These are phyloP conservation scores for Suhomyces chickasaworum DNA, from an alignment of 1,139 yeast genomes.

Conservation along the genomic window DNA sequence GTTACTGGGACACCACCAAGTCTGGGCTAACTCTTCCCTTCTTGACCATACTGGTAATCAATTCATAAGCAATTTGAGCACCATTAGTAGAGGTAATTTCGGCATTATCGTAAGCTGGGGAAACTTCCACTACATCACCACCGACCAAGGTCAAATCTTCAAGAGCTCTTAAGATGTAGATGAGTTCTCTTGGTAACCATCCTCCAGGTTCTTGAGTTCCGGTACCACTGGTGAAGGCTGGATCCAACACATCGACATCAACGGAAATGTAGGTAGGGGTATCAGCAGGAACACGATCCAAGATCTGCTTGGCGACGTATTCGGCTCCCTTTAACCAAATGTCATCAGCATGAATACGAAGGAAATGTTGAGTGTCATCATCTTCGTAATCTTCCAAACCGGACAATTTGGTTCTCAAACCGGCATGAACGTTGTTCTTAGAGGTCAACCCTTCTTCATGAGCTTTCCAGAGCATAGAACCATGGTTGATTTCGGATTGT, in stretches of 20 bases:
- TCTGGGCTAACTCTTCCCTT: constrained; percentile 35
- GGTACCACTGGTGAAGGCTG: constrained; percentile 79
- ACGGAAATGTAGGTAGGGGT: constrained; percentile 72
- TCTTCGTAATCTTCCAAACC: constrained; percentile 65
- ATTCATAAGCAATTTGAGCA: constrained; percentile 72
- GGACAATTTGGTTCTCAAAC: constrained; percentile 67
- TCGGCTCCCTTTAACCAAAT: constrained; percentile 64
- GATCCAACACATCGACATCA: constrained; percentile 81
- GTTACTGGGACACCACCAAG: neutral
- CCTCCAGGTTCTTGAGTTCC: constrained; percentile 88
- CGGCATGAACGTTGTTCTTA: constrained; percentile 65
- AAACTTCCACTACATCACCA: constrained; percentile 77
- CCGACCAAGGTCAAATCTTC: constrained; percentile 68
- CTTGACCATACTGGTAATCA: constrained; percentile 73
- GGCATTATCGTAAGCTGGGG: constrained; percentile 72
- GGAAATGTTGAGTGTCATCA: constrained; percentile 65
- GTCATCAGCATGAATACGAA: constrained; percentile 68
- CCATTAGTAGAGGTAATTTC: constrained; percentile 78
- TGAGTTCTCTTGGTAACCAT: constrained; percentile 73
- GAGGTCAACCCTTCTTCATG: constrained; percentile 63
- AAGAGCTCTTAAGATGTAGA: constrained; percentile 59
- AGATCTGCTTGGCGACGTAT: constrained; percentile 52
- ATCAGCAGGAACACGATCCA: constrained; percentile 52
- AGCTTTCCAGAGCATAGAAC: constrained; percentile 83
- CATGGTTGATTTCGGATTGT: constrained; percentile 68